Evolutionary conservation across 139 green algal species (phyloP).

Genomic region (Chlamydomonas eustigma): DNA sequence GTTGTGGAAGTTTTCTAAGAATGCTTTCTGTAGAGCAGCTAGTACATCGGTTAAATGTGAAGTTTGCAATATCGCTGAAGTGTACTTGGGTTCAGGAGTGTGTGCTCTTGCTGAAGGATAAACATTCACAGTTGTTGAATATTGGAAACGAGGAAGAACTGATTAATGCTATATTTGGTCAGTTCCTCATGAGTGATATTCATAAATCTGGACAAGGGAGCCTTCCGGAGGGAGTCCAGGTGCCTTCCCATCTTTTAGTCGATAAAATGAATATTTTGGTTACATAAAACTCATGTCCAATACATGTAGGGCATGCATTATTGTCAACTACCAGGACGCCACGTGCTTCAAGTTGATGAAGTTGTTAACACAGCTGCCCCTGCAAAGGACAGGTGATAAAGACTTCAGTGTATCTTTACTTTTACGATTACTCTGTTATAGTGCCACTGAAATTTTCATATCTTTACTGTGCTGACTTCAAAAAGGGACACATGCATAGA

Average conservation of each 20-base stretch:
- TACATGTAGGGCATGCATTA: conserved; percentile 45
- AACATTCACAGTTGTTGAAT: too few species aligned
- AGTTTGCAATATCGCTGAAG: too few species aligned
- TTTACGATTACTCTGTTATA: too few species aligned
- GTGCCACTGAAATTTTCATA: too few species aligned
- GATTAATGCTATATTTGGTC: not conserved
- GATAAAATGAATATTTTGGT: not conserved
- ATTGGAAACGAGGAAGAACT: conserved; percentile 6
- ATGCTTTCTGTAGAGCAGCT: too few species aligned
- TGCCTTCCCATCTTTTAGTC: not conserved
- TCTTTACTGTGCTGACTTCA: too few species aligned
- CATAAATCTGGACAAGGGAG: not conserved
- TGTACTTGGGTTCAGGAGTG: too few species aligned
- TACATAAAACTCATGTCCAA: not conserved
- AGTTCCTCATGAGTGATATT: conserved; percentile 13
- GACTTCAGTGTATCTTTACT: not conserved
- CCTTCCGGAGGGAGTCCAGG: not conserved
- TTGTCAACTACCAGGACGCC: conserved; percentile 32
- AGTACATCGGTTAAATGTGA: too few species aligned
- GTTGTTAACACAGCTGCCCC: conserved; percentile 56
- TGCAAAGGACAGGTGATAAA: conserved; percentile 49
- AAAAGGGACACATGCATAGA: not conserved
- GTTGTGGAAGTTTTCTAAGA: too few species aligned
- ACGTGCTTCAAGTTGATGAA: conserved; percentile 73
- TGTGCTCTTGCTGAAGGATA: too few species aligned